phyloP scores from a whole-genome alignment of 2,329 filamentous ascomycete genomes.

The Trichoderma sp. region DNA sequence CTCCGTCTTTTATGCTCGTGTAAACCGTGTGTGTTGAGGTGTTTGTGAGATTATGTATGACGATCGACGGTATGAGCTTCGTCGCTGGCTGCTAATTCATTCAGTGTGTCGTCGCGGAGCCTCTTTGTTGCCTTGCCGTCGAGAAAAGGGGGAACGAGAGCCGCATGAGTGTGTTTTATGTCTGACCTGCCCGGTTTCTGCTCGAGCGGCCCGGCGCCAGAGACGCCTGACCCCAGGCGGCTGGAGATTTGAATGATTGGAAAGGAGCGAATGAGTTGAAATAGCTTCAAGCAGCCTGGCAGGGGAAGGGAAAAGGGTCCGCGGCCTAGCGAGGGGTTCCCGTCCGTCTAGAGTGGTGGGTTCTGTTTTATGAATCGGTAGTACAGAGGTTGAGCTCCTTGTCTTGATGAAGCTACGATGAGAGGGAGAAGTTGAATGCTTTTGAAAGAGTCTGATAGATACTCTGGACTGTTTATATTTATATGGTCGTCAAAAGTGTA shows the following conservation, averaged over 20 bases:
- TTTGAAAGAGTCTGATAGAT: background rate
- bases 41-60: slow-evolving; percentile 10
- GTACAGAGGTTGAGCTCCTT: background rate
- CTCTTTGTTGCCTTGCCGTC: too few species aligned
- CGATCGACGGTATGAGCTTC: too few species aligned
- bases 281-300: slow-evolving; percentile 13
- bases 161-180: slow-evolving; percentile 23
- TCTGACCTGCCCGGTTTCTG: slow-evolving; percentile 9
- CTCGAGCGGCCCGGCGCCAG: slow-evolving; percentile 1
- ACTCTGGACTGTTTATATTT: too few species aligned
- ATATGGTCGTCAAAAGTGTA: too few species aligned
- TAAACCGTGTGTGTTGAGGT: background rate
- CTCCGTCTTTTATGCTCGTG: background rate
- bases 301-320: slow-evolving; percentile 26
- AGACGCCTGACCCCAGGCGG: slow-evolving; percentile 9
- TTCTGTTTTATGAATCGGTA: slow-evolving; percentile 15
- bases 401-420: background rate
- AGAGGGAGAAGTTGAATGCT: background rate
- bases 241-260: slow-evolving; percentile 18
- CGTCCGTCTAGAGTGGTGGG: slow-evolving; percentile 16
- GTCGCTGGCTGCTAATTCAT: too few species aligned
- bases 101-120: too few species aligned
- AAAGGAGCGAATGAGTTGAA: slow-evolving; percentile 26
- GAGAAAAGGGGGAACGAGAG: slow-evolving; percentile 13
- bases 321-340: slow-evolving; percentile 26